phyloP scores from a whole-genome alignment of 2,329 filamentous ascomycete genomes.

The Sporothrix pallida region DNA sequence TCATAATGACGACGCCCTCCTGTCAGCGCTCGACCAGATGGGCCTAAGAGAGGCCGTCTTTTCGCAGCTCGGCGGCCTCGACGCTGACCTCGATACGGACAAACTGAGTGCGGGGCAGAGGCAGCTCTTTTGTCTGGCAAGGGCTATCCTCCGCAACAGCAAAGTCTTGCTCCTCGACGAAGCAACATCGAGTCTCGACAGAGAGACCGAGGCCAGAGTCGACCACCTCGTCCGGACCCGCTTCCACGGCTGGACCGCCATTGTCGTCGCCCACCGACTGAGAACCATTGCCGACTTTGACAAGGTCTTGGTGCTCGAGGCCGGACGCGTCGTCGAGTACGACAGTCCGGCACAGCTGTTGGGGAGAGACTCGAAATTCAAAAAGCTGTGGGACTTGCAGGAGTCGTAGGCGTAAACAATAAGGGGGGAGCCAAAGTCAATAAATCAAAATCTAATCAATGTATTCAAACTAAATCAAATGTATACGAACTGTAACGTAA shows the following conservation, averaged over 20 bases:
- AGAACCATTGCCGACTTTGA: constrained; percentile 66
- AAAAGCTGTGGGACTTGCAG: background rate
- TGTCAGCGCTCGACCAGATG: constrained; percentile 66
- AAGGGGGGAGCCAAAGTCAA: background rate
- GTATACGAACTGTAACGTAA: background rate
- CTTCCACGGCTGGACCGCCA: constrained; percentile 57
- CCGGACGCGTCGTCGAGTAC: constrained; percentile 58
- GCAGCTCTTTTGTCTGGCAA: constrained; percentile 63
- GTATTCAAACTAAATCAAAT: background rate
- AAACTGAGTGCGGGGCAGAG: constrained; percentile 65
- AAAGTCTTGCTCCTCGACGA: constrained; percentile 64
- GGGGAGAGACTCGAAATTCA: background rate
- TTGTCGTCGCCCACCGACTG: constrained; percentile 64
- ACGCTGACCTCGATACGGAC: constrained; percentile 50
- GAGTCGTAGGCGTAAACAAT: background rate
- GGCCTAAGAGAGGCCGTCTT: constrained; percentile 46
- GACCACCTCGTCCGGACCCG: constrained; percentile 59
- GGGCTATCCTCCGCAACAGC: constrained; percentile 60
- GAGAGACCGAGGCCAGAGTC: constrained; percentile 62
- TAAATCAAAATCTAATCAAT: background rate
- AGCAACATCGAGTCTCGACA: constrained; percentile 65
- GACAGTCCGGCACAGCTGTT: background rate
- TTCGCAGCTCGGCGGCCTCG: constrained; percentile 51
- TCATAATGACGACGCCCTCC: constrained; percentile 59
- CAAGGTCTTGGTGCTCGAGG: constrained; percentile 62